Evolutionary conservation across 225 moss, liverwort and hornwort species (phyloP).

Genomic region (Takakia lepidozioides): DNA sequence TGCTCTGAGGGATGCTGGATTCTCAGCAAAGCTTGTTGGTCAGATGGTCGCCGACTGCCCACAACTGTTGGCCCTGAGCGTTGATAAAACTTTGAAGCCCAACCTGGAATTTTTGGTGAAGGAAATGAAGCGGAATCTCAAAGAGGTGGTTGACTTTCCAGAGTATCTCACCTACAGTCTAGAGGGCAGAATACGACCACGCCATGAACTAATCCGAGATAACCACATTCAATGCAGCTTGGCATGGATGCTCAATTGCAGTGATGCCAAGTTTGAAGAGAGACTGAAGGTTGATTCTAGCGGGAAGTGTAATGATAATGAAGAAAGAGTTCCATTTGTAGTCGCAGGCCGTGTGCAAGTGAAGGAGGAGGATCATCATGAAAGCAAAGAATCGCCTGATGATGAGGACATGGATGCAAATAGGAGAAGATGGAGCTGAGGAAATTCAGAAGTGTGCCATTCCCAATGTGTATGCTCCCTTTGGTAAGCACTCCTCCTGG

Average conservation of each 20-base stretch:
- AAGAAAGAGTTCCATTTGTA: too few relatives aligned
- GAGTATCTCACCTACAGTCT: constrained; percentile 52
- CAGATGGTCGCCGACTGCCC: constrained; percentile 61
- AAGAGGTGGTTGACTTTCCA: constrained; percentile 65
- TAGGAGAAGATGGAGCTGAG: too few relatives aligned
- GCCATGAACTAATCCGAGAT: constrained; percentile 33
- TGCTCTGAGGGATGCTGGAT: constrained; percentile 46
- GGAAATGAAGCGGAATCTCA: constrained; percentile 49
- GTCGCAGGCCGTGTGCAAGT: too few relatives aligned
- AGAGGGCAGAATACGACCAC: constrained; percentile 56
- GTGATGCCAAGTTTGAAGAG: constrained; percentile 52
- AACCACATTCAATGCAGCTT: constrained; percentile 62
- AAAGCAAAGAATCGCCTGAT: too few relatives aligned
- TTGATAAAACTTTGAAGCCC: constrained; percentile 49
- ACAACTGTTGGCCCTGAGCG: constrained; percentile 56
- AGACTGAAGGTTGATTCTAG: too few relatives aligned
- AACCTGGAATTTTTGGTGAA: constrained; percentile 41
- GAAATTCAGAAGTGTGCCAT: too few relatives aligned
- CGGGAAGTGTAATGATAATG: too few relatives aligned
- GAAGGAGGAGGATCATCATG: too few relatives aligned
- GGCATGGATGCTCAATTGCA: constrained; percentile 77
- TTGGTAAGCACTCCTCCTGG: too few relatives aligned
- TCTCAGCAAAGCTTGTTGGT: constrained; percentile 45
- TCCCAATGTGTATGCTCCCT: too few relatives aligned
- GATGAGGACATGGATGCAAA: too few relatives aligned